Evolutionary conservation across 257 asterid species (phyloP).

Genomic region (Leonotis leonurus): DNA sequence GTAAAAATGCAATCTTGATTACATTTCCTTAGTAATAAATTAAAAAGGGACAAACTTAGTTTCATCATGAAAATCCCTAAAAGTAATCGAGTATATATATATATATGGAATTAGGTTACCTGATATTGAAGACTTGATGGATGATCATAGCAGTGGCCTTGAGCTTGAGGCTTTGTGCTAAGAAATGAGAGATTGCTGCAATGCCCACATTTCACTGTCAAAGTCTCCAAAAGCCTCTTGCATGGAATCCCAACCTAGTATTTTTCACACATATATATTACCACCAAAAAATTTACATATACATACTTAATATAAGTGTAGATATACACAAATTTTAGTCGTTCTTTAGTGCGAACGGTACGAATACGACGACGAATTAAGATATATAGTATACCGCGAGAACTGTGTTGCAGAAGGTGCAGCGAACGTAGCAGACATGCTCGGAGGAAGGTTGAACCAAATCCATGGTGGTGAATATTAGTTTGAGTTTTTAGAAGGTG

Average conservation of each 20-base stretch:
- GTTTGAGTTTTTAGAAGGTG: not conserved
- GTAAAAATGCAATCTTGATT: not conserved
- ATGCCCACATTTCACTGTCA: conserved; percentile 97
- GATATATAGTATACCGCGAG: conserved; percentile 67
- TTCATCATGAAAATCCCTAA: too few species aligned
- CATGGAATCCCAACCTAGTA: conserved; percentile 81
- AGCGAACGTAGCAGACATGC: conserved; percentile 88
- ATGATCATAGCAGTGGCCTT: conserved; percentile 57
- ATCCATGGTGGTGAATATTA: conserved; percentile 48
- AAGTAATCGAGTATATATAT: too few species aligned
- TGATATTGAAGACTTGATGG: conserved; percentile 35
- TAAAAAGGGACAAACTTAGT: too few species aligned
- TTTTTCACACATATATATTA: not conserved
- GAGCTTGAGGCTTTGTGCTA: conserved; percentile 62
- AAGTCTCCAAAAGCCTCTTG: conserved; percentile 88
- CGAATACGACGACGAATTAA: too few species aligned
- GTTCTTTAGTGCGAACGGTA: too few species aligned
- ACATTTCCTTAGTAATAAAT: too few species aligned
- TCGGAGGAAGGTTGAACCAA: conserved; percentile 53
- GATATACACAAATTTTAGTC: too few species aligned
- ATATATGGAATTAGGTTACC: too few species aligned
- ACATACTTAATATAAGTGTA: too few species aligned
- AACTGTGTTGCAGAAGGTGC: conserved; percentile 94
- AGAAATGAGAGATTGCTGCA: conserved; percentile 90
- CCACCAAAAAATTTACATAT: not conserved